Conservation (phyloP, 805 yeast genomes). For the Monosporozyma unispora region DNA sequence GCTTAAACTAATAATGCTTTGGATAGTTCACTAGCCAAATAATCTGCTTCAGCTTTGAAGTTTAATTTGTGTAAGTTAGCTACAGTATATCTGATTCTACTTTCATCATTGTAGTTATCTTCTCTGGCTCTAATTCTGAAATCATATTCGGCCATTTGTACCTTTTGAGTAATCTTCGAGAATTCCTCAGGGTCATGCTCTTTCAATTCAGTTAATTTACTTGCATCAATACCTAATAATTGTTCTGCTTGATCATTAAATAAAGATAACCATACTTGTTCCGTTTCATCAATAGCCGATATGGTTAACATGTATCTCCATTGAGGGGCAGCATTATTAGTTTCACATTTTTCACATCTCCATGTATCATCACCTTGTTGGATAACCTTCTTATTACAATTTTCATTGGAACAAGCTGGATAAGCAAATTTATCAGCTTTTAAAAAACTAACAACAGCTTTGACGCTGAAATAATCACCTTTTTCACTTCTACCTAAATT, state of each 20-base stretch:
- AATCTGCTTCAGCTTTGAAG: slow-evolving; percentile 51
- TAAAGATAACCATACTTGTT: slow-evolving; percentile 76
- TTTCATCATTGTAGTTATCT: slow-evolving; percentile 74
- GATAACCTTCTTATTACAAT: slow-evolving; percentile 77
- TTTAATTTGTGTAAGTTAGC: slow-evolving; percentile 45
- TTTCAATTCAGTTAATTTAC: slow-evolving; percentile 41
- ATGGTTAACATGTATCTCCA: slow-evolving; percentile 75
- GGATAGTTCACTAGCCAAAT: slow-evolving; percentile 35
- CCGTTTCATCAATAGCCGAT: slow-evolving; percentile 71
- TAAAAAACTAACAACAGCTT: slow-evolving; percentile 64
- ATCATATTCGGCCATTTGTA: slow-evolving; percentile 58
- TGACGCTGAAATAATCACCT: slow-evolving; percentile 68
- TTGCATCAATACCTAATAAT: slow-evolving; percentile 57
- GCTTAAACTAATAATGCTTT: slow-evolving; percentile 6
- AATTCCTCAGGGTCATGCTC: slow-evolving; percentile 42
- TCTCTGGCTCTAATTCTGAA: slow-evolving; percentile 76
- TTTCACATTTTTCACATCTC: slow-evolving; percentile 91
- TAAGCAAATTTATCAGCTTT: slow-evolving; percentile 74
- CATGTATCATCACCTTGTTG: slow-evolving; percentile 67
- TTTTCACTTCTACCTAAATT: slow-evolving; percentile 66
- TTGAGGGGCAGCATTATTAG: slow-evolving; percentile 55
- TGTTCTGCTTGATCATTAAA: slow-evolving; percentile 78
- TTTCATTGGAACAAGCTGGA: slow-evolving; percentile 75
- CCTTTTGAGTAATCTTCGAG: slow-evolving; percentile 36
- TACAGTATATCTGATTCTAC: slow-evolving; percentile 67